Evolutionary conservation across 2,329 filamentous ascomycete genomes (phyloP), one percentile per base, ranked within the genome.

Genomic region (Knufia fluminis): DNA sequence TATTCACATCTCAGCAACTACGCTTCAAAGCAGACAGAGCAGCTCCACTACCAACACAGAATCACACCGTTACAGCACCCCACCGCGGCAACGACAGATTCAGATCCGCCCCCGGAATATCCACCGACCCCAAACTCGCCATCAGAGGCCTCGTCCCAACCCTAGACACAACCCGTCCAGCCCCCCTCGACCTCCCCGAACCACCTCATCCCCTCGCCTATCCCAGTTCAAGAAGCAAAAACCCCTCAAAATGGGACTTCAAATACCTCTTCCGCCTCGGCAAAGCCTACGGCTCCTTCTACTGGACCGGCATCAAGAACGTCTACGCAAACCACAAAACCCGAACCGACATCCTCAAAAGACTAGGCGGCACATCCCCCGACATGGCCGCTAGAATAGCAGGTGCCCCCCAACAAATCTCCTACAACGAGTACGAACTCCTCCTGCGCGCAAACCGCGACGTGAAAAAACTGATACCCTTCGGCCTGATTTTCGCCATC

Each of bases 291-390:
- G 66, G 85, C 8, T 67, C 68, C 31, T 97, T 97, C 76, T 97
- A 96, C 79, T 94, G 92, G 68, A 76, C 79, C 1, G 91, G 90
- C 16, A 68, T 95, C 26, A 81, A 82, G 62, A 80, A 84, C 59
- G 81, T 94, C 46, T 81, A 80, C 64, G 68, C 72, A 52, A 95
- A 94, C 56, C 41, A 26, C 23, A 45, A 45, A 17, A 40, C 31
- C 14, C 39, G 31, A 24, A 22, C 38, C 12, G n/a, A 36, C 14
- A 46, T 51, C 17, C 20, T 10, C 23, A 7, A 22, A 24, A 20
- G 39, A 17, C 23, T 49, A 3, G 12, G 28, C 9, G 33, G 45
- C 22, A 31, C 16, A 26, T 2, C 7, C 19, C 19, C 12, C 17
- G 23, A 48, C 33, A 4, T 22, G 35, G 32, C 45, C 24, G 44